phyloP scores from a whole-genome alignment of 202 grass and related monocot species.

The Digitaria exilis region DNA sequence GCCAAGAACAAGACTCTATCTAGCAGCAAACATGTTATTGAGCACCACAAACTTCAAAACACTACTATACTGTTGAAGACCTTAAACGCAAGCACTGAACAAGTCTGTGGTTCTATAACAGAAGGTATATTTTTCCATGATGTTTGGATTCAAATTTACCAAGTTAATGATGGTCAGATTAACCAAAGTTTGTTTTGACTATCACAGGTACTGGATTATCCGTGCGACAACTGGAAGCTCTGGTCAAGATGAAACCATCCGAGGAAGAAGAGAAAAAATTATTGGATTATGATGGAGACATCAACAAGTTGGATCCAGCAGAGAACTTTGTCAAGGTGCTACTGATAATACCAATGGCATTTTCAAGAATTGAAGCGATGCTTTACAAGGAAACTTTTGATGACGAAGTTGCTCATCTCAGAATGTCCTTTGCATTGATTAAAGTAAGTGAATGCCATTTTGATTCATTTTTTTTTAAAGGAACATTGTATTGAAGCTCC shows the following conservation, averaged over 20 bases:
- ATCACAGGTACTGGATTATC: constrained; percentile 57
- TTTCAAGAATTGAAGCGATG: constrained; percentile 68
- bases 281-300: constrained; percentile 38
- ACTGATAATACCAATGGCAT: constrained; percentile 59
- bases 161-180: background rate
- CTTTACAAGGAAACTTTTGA: constrained; percentile 70
- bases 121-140: constrained; percentile 41
- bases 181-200: constrained; percentile 5
- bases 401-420: constrained; percentile 66
- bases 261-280: constrained; percentile 66
- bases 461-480: background rate
- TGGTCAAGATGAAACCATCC: constrained; percentile 73
- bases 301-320: constrained; percentile 56
- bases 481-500: background rate
- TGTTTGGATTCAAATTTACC: background rate
- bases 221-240: constrained; percentile 59
- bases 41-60: constrained; percentile 72
- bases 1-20: constrained; percentile 36
- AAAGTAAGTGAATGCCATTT: constrained; percentile 51
- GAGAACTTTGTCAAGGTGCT: constrained; percentile 71
- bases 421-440: constrained; percentile 59
- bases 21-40: constrained; percentile 64
- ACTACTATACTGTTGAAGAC: constrained; percentile 77
- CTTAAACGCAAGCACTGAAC: constrained; percentile 54
- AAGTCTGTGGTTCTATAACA: constrained; percentile 54